Conservation (phyloP, 1,284 basidiomycete genomes). For the Melampsora larici-populina region DNA sequence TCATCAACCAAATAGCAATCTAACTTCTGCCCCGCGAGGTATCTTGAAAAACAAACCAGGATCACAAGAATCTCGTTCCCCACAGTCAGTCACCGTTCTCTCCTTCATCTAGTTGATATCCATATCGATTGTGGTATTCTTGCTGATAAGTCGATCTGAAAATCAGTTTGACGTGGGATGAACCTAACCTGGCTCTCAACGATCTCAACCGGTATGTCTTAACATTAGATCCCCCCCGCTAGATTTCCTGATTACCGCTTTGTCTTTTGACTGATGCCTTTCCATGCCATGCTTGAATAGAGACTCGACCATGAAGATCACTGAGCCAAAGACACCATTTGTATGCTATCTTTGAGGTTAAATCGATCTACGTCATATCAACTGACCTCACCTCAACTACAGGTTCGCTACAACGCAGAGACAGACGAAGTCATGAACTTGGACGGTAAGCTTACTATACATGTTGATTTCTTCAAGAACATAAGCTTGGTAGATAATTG, state of each 20-base stretch:
- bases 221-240: background rate
- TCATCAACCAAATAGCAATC: background rate
- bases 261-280: background rate
- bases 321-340: slow-evolving; percentile 42
- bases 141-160: background rate
- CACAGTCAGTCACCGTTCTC: background rate
- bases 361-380: no score
- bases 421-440: slow-evolving; percentile 42
- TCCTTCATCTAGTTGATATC: background rate
- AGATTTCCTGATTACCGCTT: background rate
- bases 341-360: background rate
- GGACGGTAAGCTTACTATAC: slow-evolving; percentile 8
- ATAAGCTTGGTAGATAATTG: background rate
- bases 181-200: slow-evolving; percentile 41
- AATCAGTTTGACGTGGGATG: slow-evolving; percentile 37
- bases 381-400: background rate
- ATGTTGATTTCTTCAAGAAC: background rate
- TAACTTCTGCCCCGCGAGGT: background rate
- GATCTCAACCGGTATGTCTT: slow-evolving; percentile 32
- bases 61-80: slow-evolving; percentile 30
- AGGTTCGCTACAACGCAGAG: slow-evolving; percentile 41
- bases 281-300: slow-evolving; percentile 5
- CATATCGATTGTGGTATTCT: background rate
- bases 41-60: slow-evolving; percentile 34
- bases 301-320: slow-evolving; percentile 42